Base-by-base conservation (phyloP, 139 green algal species). In the Haematococcus sp. region DNA sequence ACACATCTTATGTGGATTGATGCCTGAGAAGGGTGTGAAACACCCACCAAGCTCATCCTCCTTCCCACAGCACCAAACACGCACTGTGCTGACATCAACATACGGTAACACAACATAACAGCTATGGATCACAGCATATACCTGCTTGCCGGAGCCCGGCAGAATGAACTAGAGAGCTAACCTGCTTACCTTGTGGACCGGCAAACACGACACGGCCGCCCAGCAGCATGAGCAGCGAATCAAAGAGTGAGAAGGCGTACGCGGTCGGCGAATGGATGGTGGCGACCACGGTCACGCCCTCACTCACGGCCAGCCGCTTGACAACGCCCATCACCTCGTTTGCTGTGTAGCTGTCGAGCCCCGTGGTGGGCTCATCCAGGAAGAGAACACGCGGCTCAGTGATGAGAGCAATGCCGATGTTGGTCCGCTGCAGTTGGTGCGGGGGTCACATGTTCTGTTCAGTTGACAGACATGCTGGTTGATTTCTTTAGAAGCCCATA, bases 201-300 rank as follows among this genome's bases (percentile, higher is more conserved):
- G 84, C 80, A 80, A 87, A 91, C 52, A 87, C 84, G 2, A 75
- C 35, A 1, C 79, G 66, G 35, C 83, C 85, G 2, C 34, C 19
- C 46, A 86, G 49, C 68, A 86, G 71, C 74, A 88, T 75, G 65
- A 86, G 69, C 35, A 86, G 35, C 19, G 52, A 55, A 80, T 95
- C 84, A 43, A 94, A 94, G 0, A 93, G 86, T 16, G 59, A 63
- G 76, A 92, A 95, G 33, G 79, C 20, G 40, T 49, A 49, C 40
- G 40, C 40, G 60, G 60, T 49, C 4, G 64, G 64, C n/a, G 79
- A 89, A 77, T 95, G 90, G 70, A 95, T 91, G 74, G 87, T 94
- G 56, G 83, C 77, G n/a, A 77, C 77, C 49, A 91, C 86, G 60
- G 89, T 92, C 33, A 91, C 54, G 23, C 81, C 81, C 55, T 68